These are phyloP conservation scores for Pyrenopolyporus hunteri DNA, from an alignment of 495 filamentous ascomycete species.

Conservation along the genomic window DNA sequence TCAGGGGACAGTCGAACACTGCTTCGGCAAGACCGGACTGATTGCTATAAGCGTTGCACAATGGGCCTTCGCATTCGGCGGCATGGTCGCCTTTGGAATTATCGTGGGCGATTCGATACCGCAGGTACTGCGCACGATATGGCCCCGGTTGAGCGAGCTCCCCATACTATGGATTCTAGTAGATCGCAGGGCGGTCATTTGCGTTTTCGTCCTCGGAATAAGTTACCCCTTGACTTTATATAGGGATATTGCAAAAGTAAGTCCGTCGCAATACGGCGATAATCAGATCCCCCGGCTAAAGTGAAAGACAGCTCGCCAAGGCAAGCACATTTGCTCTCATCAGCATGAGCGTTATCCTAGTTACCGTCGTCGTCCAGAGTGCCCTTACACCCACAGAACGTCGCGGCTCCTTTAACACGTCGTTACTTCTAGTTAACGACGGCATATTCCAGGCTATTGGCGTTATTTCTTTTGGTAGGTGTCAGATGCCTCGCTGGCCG, in stretches of 20 bases:
- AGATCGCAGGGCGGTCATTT: slow-evolving; percentile 80
- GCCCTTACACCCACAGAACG: slow-evolving; percentile 70
- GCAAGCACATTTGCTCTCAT: slow-evolving; percentile 89
- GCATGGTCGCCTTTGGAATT: slow-evolving; percentile 97
- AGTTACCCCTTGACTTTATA: slow-evolving; percentile 95
- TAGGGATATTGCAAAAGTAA: slow-evolving; percentile 94
- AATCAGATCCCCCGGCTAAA: neutral
- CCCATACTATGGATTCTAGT: slow-evolving; percentile 81
- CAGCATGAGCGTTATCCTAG: slow-evolving; percentile 87
- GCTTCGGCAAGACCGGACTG: slow-evolving; percentile 85
- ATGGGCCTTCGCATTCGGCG: slow-evolving; percentile 98
- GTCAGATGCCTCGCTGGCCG: no score
- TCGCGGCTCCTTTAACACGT: slow-evolving; percentile 69
- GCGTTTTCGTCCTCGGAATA: slow-evolving; percentile 79
- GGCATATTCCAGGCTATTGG: slow-evolving; percentile 96
- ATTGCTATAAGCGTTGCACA: slow-evolving; percentile 91
- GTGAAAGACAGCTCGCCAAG: slow-evolving; percentile 77
- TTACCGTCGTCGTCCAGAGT: slow-evolving; percentile 88
- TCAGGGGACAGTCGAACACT: slow-evolving; percentile 92
- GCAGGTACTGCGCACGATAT: slow-evolving; percentile 80
- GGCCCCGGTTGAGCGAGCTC: slow-evolving; percentile 74
- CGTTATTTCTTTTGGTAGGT: slow-evolving; percentile 92
- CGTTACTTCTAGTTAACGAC: slow-evolving; percentile 73
- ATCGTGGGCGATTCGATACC: slow-evolving; percentile 97
- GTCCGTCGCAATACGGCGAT: slow-evolving; percentile 10